These are phyloP conservation scores for Chalciporus piperatus DNA, from an alignment of 768 basidiomycete species.

Conservation along the genomic window DNA sequence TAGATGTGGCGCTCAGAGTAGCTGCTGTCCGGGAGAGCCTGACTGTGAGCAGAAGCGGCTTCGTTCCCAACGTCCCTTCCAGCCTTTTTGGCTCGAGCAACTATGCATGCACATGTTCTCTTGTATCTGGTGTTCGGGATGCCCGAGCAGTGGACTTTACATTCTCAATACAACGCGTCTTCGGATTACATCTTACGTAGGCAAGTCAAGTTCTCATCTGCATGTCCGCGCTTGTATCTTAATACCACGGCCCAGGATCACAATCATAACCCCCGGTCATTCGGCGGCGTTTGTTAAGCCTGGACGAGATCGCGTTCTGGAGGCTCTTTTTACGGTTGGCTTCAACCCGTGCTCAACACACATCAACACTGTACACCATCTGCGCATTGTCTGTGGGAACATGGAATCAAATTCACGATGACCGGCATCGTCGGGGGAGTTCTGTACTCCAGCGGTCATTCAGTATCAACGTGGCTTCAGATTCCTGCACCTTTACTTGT, in stretches of 20 bases:
- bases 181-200: constrained; percentile 5
- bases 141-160: constrained; percentile 14
- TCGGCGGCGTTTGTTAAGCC: no score
- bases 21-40: constrained; percentile 22
- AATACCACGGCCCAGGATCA: neutral
- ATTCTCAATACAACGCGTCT: constrained; percentile 5
- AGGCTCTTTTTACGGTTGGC: no score
- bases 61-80: neutral
- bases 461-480: no score
- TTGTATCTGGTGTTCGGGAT: constrained; percentile 1
- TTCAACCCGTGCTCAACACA: no score
- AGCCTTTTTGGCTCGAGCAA: neutral
- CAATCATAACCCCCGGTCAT: no score
- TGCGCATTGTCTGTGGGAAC: no score
- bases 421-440: no score
- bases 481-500: neutral
- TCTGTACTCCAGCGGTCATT: no score
- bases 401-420: no score
- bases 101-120: neutral
- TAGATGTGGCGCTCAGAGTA: constrained; percentile 18
- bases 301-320: no score
- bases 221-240: neutral
- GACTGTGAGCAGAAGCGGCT: neutral
- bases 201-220: neutral
- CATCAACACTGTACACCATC: no score